Conservation (phyloP, 805 yeast genomes). For the Yamadazyma ubonensis region DNA sequence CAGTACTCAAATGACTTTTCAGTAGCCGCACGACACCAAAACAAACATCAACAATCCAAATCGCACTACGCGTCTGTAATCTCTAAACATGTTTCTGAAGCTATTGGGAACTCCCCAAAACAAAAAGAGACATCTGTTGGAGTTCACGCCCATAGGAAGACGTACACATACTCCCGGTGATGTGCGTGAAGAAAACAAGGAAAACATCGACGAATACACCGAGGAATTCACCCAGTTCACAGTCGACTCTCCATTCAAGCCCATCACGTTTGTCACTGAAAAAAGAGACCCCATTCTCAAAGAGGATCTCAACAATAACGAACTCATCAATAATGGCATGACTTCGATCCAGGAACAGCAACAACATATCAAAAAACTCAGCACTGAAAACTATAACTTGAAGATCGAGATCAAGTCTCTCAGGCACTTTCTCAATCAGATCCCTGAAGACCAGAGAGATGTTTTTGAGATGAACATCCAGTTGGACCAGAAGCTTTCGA, state of each 20-base stretch:
- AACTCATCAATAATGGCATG: slow-evolving; percentile 8
- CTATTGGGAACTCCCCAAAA: slow-evolving; percentile 16
- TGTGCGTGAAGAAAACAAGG: slow-evolving; percentile 3
- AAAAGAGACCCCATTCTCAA: too few relatives aligned
- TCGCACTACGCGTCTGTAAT: slow-evolving; percentile 7
- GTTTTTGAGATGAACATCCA: slow-evolving; percentile 39
- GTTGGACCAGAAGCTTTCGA: slow-evolving; percentile 26
- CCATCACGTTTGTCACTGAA: too few relatives aligned
- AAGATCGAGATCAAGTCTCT: slow-evolving; percentile 44
- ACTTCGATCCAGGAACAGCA: slow-evolving; percentile 24
- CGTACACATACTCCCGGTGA: slow-evolving; percentile 5
- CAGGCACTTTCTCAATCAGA: slow-evolving; percentile 37
- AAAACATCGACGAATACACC: slow-evolving; percentile 6
- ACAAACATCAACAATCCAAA: too few relatives aligned
- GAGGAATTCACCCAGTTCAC: slow-evolving; percentile 8
- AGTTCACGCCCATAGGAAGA: slow-evolving; percentile 18
- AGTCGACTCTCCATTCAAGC: slow-evolving; percentile 10
- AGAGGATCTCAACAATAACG: neutral
- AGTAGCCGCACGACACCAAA: too few relatives aligned
- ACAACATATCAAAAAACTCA: slow-evolving; percentile 24
- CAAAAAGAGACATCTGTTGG: slow-evolving; percentile 9
- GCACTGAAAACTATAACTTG: slow-evolving; percentile 44
- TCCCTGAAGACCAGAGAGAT: slow-evolving; percentile 42
- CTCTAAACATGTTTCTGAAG: slow-evolving; percentile 8
- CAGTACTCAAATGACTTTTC: too few relatives aligned